Conservation (phyloP, 108 stramenopile genomes). For the Discostella stelligeroides region DNA sequence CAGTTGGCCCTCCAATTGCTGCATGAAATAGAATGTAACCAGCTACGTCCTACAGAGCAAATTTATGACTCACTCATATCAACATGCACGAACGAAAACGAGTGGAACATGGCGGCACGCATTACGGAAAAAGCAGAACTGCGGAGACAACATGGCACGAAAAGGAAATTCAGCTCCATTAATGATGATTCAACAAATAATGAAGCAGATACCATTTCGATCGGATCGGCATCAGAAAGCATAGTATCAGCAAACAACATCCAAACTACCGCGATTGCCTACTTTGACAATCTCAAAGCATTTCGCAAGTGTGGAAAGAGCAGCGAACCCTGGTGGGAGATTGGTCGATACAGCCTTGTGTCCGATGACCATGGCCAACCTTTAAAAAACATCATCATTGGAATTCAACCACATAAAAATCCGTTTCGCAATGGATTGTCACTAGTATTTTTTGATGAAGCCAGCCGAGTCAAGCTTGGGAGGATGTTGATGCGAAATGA, state of each 20-base stretch:
- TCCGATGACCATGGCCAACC: neutral
- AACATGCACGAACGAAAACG: slow-evolving; percentile 38
- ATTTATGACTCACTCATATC: slow-evolving; percentile 40
- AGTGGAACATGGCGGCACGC: slow-evolving; percentile 35
- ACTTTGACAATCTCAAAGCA: slow-evolving; percentile 34
- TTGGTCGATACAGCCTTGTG: slow-evolving; percentile 25
- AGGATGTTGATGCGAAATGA: slow-evolving; percentile 44
- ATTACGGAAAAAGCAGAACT: slow-evolving; percentile 9
- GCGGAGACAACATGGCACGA: neutral
- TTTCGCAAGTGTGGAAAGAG: slow-evolving; percentile 49
- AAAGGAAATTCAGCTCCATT: neutral
- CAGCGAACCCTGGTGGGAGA: slow-evolving; percentile 51
- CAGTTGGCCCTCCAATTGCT: slow-evolving; percentile 38
- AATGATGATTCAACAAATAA: neutral
- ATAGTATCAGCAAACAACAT: neutral
- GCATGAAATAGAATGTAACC: slow-evolving; percentile 15
- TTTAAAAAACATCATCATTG: slow-evolving; percentile 17
- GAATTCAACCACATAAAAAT: slow-evolving; percentile 55
- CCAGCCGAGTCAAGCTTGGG: slow-evolving; percentile 34
- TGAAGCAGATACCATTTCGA: neutral
- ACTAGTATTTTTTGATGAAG: slow-evolving; percentile 38
- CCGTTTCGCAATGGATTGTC: slow-evolving; percentile 47
- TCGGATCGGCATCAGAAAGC: neutral
- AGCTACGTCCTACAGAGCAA: slow-evolving; percentile 19
- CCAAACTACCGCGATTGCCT: slow-evolving; percentile 8